Evolutionary conservation across 495 filamentous ascomycete genomes (phyloP).

Genomic region (Astrothelium macrocarpum): DNA sequence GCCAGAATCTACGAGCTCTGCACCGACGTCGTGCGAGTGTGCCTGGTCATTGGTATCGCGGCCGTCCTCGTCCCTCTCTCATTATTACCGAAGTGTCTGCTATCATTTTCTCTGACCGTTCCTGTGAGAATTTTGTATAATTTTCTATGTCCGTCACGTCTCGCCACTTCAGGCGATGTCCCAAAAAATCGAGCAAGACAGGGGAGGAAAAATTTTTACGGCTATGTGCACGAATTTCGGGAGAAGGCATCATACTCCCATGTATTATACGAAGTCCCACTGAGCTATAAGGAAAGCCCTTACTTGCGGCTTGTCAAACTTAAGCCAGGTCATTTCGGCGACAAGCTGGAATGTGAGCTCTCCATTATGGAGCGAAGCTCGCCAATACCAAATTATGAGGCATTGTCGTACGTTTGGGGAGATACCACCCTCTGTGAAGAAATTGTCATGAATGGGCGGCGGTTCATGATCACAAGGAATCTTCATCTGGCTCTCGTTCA

Average conservation of each 20-base stretch:
- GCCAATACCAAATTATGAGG: neutral
- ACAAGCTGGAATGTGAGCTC: neutral
- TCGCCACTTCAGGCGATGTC: neutral
- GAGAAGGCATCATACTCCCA: neutral
- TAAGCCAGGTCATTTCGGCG: neutral
- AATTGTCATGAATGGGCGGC: neutral
- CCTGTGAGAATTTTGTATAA: neutral
- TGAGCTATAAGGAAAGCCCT: neutral
- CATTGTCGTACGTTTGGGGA: conserved; percentile 10
- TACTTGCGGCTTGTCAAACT: neutral
- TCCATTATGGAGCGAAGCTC: neutral
- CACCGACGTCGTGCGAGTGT: neutral
- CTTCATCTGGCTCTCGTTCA: neutral
- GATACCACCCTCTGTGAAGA: conserved; percentile 8
- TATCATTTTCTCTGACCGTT: neutral
- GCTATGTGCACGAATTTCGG: neutral
- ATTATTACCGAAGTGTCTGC: neutral
- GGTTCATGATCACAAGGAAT: neutral
- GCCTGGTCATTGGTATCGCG: neutral
- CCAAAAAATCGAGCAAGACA: neutral
- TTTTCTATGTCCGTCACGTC: neutral
- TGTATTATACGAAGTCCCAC: neutral
- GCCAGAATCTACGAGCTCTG: neutral
- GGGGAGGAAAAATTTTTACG: neutral
- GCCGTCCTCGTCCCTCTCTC: neutral